Evolutionary conservation across 2,329 filamentous ascomycete species (phyloP), one percentile per base, ranked within the genome.

Genomic region (Plenodomus lindquistii): DNA sequence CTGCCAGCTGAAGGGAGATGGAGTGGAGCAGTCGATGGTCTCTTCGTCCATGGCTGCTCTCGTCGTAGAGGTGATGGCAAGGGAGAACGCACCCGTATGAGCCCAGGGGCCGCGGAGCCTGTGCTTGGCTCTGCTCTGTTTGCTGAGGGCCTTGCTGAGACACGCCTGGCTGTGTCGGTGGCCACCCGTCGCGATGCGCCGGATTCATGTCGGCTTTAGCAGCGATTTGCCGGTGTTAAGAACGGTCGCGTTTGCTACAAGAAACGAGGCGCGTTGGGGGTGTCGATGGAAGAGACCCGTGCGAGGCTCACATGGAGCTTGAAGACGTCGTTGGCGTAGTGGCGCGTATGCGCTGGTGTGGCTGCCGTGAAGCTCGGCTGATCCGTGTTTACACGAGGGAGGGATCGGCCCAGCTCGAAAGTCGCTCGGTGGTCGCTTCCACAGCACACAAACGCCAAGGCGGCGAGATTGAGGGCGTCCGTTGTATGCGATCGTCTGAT

Each of bases 101-200:
- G 40, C 67, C 69, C 35, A 73, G 54, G 19, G 70, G 59, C 31
- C 71, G 67, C 42, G 66, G 58, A 19, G 59, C 54, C 49, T 71
- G 70, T 24, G 58, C 61, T 53, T 68, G 69, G 31, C 41, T 55
- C 50, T 70, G 66, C 20, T 73, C 69, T 47, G 66, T 59, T 63
- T 70, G 69, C 44, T 73, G 58, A 37, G 58, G 56, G 5, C 77
- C 75, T 37, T 79, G 70, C 48, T 81, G 80, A 24, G 80, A 74
- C 46, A 66, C 65, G 39, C 74, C 66, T 45, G 75, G 71, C 57
- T 82, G 81, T 37, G 76, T 56, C 54, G 66, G 65, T 44, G 68
- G 69, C 71, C 71, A 74, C 52, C 66, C 70, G 56, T 74, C 71
- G 59, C 70, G 71, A 65, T 71, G 69, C 52, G 68, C 62, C 62